Evolutionary conservation across 2,329 filamentous ascomycete genomes (phyloP).

Genomic region (Fusarium udum): DNA sequence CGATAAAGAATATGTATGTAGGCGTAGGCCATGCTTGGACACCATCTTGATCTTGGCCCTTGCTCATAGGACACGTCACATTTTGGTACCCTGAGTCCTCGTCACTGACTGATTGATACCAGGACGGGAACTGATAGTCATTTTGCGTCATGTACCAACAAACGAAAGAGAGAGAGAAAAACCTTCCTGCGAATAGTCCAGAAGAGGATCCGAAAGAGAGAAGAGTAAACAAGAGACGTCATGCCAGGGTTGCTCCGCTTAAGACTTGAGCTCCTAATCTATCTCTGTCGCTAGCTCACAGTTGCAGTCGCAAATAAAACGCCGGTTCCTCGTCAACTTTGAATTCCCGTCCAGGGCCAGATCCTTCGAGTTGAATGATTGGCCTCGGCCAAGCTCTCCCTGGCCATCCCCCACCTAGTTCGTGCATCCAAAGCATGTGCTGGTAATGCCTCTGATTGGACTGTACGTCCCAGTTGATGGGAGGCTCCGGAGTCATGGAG

Average conservation of each 20-base stretch:
- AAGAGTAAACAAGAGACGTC: conserved; percentile 35
- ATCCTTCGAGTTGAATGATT: conserved; percentile 26
- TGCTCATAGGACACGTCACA: conserved; percentile 37
- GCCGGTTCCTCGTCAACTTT: conserved; percentile 13
- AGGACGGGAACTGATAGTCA: conserved; percentile 32
- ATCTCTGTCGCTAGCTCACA: conserved; percentile 22
- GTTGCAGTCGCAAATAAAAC: conserved; percentile 21
- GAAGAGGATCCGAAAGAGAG: conserved; percentile 15
- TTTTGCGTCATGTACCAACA: conserved; percentile 17
- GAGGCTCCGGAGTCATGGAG: conserved; percentile 45
- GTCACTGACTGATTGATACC: conserved; percentile 34
- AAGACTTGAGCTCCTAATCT: conserved; percentile 23
- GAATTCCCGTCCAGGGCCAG: conserved; percentile 19
- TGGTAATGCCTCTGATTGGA: conserved; percentile 45
- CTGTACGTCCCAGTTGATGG: conserved; percentile 40
- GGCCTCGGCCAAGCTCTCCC: conserved; percentile 27
- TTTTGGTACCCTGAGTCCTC: conserved; percentile 27
- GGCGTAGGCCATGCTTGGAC: neutral
- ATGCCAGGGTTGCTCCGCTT: conserved; percentile 24
- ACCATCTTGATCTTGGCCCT: conserved; percentile 22
- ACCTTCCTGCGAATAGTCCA: conserved; percentile 5
- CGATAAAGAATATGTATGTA: neutral
- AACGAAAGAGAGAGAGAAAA: conserved; percentile 1
- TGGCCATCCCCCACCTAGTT: conserved; percentile 32
- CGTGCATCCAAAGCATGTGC: conserved; percentile 34